phyloP scores from a whole-genome alignment of 352 stramenopile species.

The Globisporangium apiculatum region DNA sequence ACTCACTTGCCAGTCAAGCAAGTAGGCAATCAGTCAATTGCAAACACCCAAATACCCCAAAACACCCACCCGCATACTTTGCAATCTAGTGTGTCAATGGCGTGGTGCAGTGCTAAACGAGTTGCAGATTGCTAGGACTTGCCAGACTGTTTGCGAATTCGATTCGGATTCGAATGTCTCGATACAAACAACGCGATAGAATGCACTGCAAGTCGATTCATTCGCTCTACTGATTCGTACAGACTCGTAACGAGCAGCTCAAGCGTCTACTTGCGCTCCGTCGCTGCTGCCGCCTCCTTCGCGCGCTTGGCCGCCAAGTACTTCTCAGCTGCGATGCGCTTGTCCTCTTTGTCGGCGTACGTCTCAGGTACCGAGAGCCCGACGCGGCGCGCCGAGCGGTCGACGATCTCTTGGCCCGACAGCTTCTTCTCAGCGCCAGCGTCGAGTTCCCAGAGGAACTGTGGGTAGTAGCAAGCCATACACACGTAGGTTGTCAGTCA shows the following conservation, averaged over 20 bases:
- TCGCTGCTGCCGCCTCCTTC: constrained; percentile 22
- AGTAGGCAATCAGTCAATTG: too few relatives aligned
- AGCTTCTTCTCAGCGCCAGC: constrained; percentile 64
- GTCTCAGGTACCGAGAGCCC: constrained; percentile 71
- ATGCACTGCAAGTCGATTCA: too few relatives aligned
- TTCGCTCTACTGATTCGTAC: too few relatives aligned
- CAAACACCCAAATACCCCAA: too few relatives aligned
- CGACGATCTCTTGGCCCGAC: constrained; percentile 60
- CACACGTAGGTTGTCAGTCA: background rate
- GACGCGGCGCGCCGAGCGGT: constrained; percentile 67
- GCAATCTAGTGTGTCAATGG: too few relatives aligned
- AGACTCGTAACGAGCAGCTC: constrained; percentile 14
- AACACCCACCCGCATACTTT: too few relatives aligned
- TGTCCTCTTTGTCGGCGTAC: constrained; percentile 55
- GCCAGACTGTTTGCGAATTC: too few relatives aligned
- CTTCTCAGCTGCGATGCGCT: constrained; percentile 34
- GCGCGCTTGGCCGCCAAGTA: constrained; percentile 48
- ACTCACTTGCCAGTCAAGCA: too few relatives aligned
- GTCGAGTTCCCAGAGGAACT: constrained; percentile 73
- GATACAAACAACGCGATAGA: too few relatives aligned
- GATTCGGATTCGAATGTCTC: too few relatives aligned
- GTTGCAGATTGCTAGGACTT: too few relatives aligned
- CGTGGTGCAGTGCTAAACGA: too few relatives aligned
- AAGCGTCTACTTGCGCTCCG: constrained; percentile 48
- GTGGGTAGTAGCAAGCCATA: background rate